These are phyloP conservation scores for Cornus suecica DNA, from an alignment of 148 eudicot species.

Conservation along the genomic window DNA sequence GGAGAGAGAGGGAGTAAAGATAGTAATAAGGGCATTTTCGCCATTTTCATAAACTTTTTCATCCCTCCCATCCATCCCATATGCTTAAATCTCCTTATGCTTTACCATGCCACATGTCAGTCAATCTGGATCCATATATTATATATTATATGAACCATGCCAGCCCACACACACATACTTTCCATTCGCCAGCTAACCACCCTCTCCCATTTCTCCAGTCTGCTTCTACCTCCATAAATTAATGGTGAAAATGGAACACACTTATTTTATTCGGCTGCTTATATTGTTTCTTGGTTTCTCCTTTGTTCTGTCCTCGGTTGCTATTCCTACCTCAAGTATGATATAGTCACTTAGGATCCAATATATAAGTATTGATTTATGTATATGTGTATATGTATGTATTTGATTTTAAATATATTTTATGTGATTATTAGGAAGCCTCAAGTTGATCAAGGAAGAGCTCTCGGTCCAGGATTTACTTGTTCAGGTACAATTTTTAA, in stretches of 20 bases:
- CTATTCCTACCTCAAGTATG: constrained; percentile 22
- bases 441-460: neutral
- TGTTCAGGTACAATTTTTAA: constrained; percentile 1
- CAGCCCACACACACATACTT: neutral
- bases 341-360: neutral
- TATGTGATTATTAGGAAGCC: constrained; percentile 8
- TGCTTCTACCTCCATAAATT: constrained; percentile 4
- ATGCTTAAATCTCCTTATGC: no score
- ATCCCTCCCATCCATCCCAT: no score
- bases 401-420: neutral
- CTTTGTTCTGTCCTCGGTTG: constrained; percentile 10
- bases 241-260: neutral
- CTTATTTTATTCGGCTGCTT: neutral
- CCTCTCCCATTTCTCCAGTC: neutral
- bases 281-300: constrained; percentile 7
- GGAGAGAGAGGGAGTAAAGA: no score
- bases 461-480: neutral
- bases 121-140: neutral
- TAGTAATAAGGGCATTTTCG: no score
- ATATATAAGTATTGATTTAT: neutral
- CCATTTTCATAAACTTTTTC: no score
- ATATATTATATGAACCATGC: neutral
- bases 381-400: neutral
- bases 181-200: neutral
- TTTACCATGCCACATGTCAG: no score